phyloP scores from a whole-genome alignment of 495 filamentous ascomycete genomes.

The Penicillium alfredii region DNA sequence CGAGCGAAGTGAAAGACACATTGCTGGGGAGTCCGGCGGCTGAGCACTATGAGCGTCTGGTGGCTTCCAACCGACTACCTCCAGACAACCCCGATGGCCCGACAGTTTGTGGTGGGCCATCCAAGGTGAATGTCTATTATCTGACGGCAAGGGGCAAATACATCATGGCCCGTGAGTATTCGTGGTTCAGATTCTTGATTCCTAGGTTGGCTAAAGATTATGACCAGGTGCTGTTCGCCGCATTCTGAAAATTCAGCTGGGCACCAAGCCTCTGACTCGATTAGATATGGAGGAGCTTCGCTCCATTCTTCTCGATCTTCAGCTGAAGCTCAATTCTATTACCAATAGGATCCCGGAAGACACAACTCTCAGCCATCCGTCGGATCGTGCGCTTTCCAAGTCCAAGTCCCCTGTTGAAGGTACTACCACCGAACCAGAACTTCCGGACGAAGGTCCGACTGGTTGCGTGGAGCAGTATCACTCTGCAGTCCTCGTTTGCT shows the following conservation, averaged over 20 bases:
- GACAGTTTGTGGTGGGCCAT: slow-evolving; percentile 38
- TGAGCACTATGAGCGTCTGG: slow-evolving; percentile 31
- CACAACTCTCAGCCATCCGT: slow-evolving; percentile 4
- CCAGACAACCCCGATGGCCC: slow-evolving; percentile 43
- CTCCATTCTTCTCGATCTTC: slow-evolving; percentile 40
- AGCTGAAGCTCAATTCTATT: slow-evolving; percentile 40
- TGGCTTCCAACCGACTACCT: slow-evolving; percentile 27
- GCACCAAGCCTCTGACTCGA: slow-evolving; percentile 39
- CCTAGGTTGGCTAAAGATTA: too few relatives aligned
- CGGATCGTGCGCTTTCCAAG: slow-evolving; percentile 24
- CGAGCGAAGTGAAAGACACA: slow-evolving; percentile 43
- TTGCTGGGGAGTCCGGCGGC: slow-evolving; percentile 35
- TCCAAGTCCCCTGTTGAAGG: slow-evolving; percentile 27
- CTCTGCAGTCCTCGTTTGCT: slow-evolving; percentile 37
- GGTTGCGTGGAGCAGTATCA: slow-evolving; percentile 44
- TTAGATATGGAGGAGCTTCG: slow-evolving; percentile 43
- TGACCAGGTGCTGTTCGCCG: slow-evolving; percentile 36
- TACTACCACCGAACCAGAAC: slow-evolving; percentile 22
- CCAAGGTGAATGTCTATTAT: slow-evolving; percentile 45
- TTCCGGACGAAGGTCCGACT: slow-evolving; percentile 32
- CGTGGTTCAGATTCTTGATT: too few relatives aligned
- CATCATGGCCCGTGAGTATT: slow-evolving; percentile 40
- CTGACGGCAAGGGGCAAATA: slow-evolving; percentile 43
- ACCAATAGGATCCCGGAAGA: slow-evolving; percentile 36
- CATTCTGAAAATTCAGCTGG: slow-evolving; percentile 42